Evolutionary conservation across 163 green algal genomes (phyloP), one percentile per base, ranked within the genome.

Genomic region (Trebouxia gelatinosa): DNA sequence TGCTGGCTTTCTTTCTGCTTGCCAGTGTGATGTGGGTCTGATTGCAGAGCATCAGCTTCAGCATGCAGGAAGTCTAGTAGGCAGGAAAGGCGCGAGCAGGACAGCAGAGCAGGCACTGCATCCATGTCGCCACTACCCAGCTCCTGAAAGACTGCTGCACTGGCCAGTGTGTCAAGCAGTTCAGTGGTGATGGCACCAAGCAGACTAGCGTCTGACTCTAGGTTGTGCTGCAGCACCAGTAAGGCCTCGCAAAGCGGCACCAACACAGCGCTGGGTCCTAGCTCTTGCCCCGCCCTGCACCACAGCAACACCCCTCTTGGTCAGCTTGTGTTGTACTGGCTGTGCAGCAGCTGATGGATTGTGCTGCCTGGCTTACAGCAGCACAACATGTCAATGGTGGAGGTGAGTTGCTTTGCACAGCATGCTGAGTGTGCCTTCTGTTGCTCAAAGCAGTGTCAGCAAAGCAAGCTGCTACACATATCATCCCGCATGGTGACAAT

Each of bases 81-180:
- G 35, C 64, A 72, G 35, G 35, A 26, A 21, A 72, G 64, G 32
- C 64, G 50, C 23, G 64, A 72, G 35, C 64, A 31, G 21, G 64
- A 54, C 64, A 72, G 50, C 7, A 72, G 35, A 4, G 35, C 35
- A 21, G 64, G 64, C 0, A 72, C 35, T 5, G 64, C 35, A 21
- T 72, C 35, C 64, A 72, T 26, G 21, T 72, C 64, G 32, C 64
- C 64, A 34, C 64, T 72, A 37, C 64, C 50, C 23, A 72, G 64
- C 64, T 72, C 64, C 23, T 72, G 64, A 34, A 72, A 72, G 3
- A 72, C 19, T 13, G 64, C 64, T 26, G 64, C 64, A 6, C 50
- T 19, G 21, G 35, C 35, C 6, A 72, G 64, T 5, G 50, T 21
- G 4, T 72, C 21, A 3, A 72, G 35, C 35, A 72, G 35, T 26